These are phyloP conservation scores for Phytophthora nicotianae DNA, from an alignment of 352 stramenopile species.

Conservation along the genomic window DNA sequence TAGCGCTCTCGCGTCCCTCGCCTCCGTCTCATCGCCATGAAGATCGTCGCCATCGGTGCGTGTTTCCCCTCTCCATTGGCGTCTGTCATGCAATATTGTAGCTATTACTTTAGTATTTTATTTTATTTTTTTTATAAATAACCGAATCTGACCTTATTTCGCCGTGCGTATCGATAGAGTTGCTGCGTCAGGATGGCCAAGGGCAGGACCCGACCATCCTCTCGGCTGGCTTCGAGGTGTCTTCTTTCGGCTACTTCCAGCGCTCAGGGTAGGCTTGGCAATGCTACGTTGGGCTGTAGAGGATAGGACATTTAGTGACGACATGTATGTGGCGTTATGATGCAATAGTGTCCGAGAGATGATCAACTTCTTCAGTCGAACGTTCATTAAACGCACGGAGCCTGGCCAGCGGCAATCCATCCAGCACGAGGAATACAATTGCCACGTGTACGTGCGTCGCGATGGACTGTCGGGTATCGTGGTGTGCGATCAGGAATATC, in stretches of 20 bases:
- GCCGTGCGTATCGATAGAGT: conserved; percentile 39
- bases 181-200: conserved; percentile 70
- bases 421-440: conserved; percentile 98
- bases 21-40: conserved; percentile 50
- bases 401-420: conserved; percentile 97
- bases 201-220: conserved; percentile 72
- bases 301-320: background rate
- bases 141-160: conserved; percentile 2
- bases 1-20: background rate
- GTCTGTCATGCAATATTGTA: background rate
- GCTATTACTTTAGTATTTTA: background rate
- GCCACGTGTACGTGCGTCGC: conserved; percentile 97
- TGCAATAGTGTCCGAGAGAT: conserved; percentile 94
- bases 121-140: background rate
- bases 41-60: conserved; percentile 87
- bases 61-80: conserved; percentile 2
- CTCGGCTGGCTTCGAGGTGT: conserved; percentile 72
- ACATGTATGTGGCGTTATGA: conserved; percentile 10
- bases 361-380: conserved; percentile 99
- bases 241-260: conserved; percentile 88
- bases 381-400: conserved; percentile 97
- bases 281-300: background rate
- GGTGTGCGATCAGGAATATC: conserved; percentile 98
- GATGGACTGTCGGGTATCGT: conserved; percentile 97
- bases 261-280: conserved; percentile 65